Evolutionary conservation across 192 early-diverging fungal species (phyloP).

Genomic region (Kappamyces sp.): DNA sequence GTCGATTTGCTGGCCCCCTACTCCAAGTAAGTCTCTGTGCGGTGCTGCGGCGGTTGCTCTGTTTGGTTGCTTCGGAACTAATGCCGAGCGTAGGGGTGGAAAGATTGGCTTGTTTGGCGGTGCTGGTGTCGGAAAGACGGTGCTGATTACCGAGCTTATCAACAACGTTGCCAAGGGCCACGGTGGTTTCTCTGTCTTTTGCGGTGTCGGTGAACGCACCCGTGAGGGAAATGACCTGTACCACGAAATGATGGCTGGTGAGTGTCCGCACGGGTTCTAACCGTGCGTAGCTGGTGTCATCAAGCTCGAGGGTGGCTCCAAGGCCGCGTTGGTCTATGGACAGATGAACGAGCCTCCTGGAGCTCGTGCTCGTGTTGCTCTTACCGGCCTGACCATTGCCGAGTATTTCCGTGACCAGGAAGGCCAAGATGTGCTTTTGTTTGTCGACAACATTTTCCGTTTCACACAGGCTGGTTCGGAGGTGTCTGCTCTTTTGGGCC

Average conservation of each 20-base stretch:
- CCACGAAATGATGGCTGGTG: conserved; percentile 76
- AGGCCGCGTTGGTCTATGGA: conserved; percentile 94
- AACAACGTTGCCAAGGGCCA: conserved; percentile 99
- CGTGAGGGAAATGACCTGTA: conserved; percentile 99
- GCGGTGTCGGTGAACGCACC: conserved; percentile 97
- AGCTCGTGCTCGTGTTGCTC: conserved; percentile 96
- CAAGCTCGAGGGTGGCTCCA: conserved; percentile 88
- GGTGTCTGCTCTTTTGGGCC: conserved; percentile 97
- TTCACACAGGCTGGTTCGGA: conserved; percentile 99
- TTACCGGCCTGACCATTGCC: conserved; percentile 96
- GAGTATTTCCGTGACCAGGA: conserved; percentile 99
- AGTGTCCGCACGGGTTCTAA: neutral
- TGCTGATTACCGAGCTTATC: conserved; percentile 98
- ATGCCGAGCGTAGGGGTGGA: conserved; percentile 55
- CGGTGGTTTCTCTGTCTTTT: conserved; percentile 98
- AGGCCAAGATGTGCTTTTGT: conserved; percentile 98
- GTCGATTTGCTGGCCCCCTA: conserved; percentile 97
- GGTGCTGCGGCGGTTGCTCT: too few species aligned
- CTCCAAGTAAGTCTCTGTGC: conserved; percentile 34
- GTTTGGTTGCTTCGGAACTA: conserved; percentile 18
- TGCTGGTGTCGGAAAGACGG: conserved; percentile 99
- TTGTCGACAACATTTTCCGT: conserved; percentile 99
- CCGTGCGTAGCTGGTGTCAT: conserved; percentile 77
- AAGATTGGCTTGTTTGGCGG: conserved; percentile 99
- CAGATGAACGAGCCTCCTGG: conserved; percentile 99